These are phyloP conservation scores for Sisymbrium altissimum DNA, from an alignment of 345 rosid genomes.

Conservation along the genomic window DNA sequence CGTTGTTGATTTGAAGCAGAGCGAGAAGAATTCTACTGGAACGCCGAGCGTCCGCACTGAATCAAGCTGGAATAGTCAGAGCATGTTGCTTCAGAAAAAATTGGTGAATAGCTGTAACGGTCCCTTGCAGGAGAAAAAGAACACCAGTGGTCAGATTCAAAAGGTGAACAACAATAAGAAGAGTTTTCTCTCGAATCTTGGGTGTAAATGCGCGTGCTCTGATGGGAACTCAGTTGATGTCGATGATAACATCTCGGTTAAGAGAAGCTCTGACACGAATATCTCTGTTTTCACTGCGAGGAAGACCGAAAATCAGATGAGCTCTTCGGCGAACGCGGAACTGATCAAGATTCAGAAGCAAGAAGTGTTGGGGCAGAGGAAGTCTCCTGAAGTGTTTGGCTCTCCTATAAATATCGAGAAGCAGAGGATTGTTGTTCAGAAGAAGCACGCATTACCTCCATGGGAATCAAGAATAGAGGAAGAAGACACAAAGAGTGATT, in stretches of 20 bases:
- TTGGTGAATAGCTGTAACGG: conserved; percentile 10
- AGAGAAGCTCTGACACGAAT: conserved; percentile 28
- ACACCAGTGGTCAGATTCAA: conserved; percentile 26
- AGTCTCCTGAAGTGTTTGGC: conserved; percentile 62
- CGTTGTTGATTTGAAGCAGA: conserved; percentile 12
- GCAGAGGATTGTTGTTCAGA: conserved; percentile 38
- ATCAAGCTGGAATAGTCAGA: conserved; percentile 78
- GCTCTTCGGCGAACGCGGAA: conserved; percentile 5
- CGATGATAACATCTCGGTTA: conserved; percentile 13
- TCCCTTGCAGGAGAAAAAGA: conserved; percentile 29
- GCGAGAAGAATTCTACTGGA: conserved; percentile 29
- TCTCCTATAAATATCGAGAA: conserved; percentile 40
- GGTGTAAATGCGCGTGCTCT: conserved; percentile 64
- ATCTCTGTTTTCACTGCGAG: conserved; percentile 25
- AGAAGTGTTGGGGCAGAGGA: conserved; percentile 36
- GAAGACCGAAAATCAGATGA: conserved; percentile 9
- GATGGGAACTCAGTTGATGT: conserved; percentile 56
- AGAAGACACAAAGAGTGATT: conserved; percentile 41
- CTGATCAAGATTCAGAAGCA: conserved; percentile 23
- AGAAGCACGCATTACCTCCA: conserved; percentile 42
- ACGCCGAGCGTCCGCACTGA: conserved; percentile 56
- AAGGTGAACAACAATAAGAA: conserved; percentile 29
- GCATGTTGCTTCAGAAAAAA: conserved; percentile 43
- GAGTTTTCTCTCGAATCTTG: conserved; percentile 51
- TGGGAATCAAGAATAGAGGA: conserved; percentile 39